Percentiles rank a stretch among this genome's conserved stretches.
Evolutionary conservation across 768 basidiomycete genomes (phyloP).

Genomic region (Lactarius vividus): DNA sequence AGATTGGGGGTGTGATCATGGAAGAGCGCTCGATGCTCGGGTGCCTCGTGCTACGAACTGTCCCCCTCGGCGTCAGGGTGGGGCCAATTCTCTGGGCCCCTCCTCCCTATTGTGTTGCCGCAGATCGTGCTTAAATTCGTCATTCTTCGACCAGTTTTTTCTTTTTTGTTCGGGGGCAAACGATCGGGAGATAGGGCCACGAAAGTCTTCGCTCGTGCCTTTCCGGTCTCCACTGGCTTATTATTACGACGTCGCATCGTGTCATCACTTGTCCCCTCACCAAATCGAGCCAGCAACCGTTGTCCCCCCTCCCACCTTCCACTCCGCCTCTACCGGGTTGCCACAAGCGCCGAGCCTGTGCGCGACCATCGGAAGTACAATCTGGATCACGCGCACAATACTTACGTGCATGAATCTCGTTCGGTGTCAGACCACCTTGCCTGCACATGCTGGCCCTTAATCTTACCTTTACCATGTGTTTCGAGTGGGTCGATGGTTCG

Average conservation of each 20-base stretch:
- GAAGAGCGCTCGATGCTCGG: not conserved
- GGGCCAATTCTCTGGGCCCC: constrained; percentile 4
- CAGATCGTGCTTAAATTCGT: constrained; percentile 25
- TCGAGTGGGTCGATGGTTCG: not conserved
- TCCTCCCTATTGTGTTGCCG: constrained; percentile 24
- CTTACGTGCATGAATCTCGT: not conserved
- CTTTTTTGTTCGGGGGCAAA: not conserved
- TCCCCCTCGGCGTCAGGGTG: not conserved
- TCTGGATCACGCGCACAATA: constrained; percentile 7
- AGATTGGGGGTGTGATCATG: too few species aligned
- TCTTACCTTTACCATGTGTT: constrained; percentile 1
- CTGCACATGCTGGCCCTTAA: constrained; percentile 14
- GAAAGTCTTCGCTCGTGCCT: not conserved
- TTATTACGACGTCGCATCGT: not conserved
- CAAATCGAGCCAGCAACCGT: not conserved
- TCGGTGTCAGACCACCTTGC: not conserved
- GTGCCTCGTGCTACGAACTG: constrained; percentile 24
- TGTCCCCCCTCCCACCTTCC: not conserved
- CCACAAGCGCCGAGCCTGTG: not conserved
- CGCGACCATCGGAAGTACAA: constrained; percentile 7
- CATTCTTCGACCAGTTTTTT: not conserved
- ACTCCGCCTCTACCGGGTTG: not conserved
- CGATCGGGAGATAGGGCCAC: constrained; percentile 2
- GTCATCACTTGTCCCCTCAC: not conserved
- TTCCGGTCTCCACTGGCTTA: constrained; percentile 1